Base-by-base conservation (phyloP, 495 filamentous ascomycete genomes). In the Aspergillus wentii region DNA sequence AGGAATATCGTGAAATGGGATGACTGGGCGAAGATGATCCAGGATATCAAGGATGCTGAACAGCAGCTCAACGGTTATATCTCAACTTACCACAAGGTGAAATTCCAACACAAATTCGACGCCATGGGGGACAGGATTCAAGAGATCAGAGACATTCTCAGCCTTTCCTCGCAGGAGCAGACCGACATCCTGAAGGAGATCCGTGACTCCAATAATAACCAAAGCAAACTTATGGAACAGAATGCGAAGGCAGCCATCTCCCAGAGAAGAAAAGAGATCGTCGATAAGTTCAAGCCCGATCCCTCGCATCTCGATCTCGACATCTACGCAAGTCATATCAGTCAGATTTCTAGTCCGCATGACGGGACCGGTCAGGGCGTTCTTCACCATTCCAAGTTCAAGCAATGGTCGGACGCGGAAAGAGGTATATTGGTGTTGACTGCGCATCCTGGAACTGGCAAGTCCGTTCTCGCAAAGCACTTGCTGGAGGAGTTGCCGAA, bases 361-460 rank as follows among this genome's bases (percentile, higher is more conserved):
- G 21, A 0, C 18, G 17, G 21, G 11, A 36, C 33, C 10, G 33
- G 33, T 8, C 18, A 26, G 18, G 33, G 33, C 13, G 33, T 36
- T n/a, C 11, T 36, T 5, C 22, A 13, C 19, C 33, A 36, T 13
- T 13, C 33, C 1, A 36, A 8, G n/a, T 36, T 36, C 21, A 36
- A 5, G 8, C 9, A 7, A 8, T 35, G 33, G 33, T 14, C 17
- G n/a, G 14, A 15, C 4, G 33, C 10, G 5, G 20, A 36, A 3
- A 36, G 19, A 14, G 33, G 33, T 9, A 17, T 36, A 4, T n/a
- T 36, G 8, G 33, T 36, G 3, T 20, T 36, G 5, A 15, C 63
- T 1, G 63, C 48, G 14, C 46, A 58, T 30, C 54, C 48, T 15
- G 58, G 56, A 15, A 59, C 45, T 36, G 56, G 62, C 5, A 68